Evolutionary conservation across 169 alveolate genomes (phyloP), one percentile per base, ranked within the genome.

Genomic region (Plasmodium vinckei): DNA sequence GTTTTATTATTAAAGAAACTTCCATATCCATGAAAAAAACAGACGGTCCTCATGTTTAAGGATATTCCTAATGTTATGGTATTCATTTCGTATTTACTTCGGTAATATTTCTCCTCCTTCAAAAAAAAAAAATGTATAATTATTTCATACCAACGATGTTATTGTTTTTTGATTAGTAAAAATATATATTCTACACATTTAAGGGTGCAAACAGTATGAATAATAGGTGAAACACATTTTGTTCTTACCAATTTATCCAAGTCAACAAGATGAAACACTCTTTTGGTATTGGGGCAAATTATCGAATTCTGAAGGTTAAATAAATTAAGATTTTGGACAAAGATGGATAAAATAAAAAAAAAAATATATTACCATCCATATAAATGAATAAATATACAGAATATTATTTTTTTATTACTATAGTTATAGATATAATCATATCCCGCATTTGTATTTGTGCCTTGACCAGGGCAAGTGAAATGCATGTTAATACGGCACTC

Each of bases 391-490:
- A 25, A 7, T 44, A 60, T 60, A 2, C 13, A 21, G 46, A 15
- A 27, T 21, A 5, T 42, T 61, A 46, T 53, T 42, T 17, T 33
- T 75, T 75, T 33, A n/a, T 9, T 75, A 75, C 88, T 67, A 75
- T 67, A 51, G 61, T 75, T 75, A 75, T 54, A 39, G 88, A 75
- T 25, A 75, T 68, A 54, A 75, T 75, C 19, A 75, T 60, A 42
- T 75, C 88, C 10, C 71, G 73, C 88, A 56, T 75, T 75, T 75
- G 71, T 63, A 75, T 60, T 75, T 75, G 88, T 4, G 88, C 88
- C 60, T 75, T 75, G 44, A 49, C 46, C 27, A 75, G 56, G 6
- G 88, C 73, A 60, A 75, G 88, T 5, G 88, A 75, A 44, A 75
- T 75, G 33, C 88, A 75, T 12, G 88, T 75, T 68, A 75, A 57